Base-by-base conservation (phyloP, 352 stramenopile genomes). In the Phytophthora ramorum region DNA sequence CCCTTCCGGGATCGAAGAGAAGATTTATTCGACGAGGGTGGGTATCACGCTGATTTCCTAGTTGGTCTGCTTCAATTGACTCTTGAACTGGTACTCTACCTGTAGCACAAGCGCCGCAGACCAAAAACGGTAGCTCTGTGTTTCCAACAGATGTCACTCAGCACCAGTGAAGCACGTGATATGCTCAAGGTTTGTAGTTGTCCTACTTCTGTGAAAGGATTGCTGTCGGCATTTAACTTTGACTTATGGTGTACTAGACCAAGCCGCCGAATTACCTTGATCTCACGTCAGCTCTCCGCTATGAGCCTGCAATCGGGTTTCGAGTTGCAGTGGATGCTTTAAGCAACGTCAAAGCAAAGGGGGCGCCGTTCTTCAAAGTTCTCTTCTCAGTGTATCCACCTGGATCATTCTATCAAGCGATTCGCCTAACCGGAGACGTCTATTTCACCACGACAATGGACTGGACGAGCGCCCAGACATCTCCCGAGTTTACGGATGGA, bases 321-420 rank as follows among this genome's bases (percentile, higher is more conserved):
- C 83, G 83, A 6, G 57, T 91, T 40, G 70, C 86, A 13, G 49
- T 94, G 14, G 86, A 94, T 45, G 75, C 80, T 6, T 51, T 91
- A n/a, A 66, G 89, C 59, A 91, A 91, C 47, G 55, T 89, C 9
- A 89, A 85, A 57, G n/a, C 63, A 30, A 91, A 89, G 32, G 32
- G 69, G 16, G 69, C 51, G 0, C 30, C 37, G 1, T 79, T 90
- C 48, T 91, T 82, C 49, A 85, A 81, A 70, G 75, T 91, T 8
- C 44, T 92, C 0, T 83, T 69, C 30, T 87, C 82, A 35, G 49
- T 83, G 7, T 70, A 66, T 10, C 86, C 86, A 7, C 84, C 82
- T 24, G 82, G 74, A 3, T 72, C 77, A 3, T 90, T 92, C 22
- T 92, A 94, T 47, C 82, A 89, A 48, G 19, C 70, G 9, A 79